phyloP scores from a whole-genome alignment of 2,329 filamentous ascomycete species.

The Curvularia lunata region DNA sequence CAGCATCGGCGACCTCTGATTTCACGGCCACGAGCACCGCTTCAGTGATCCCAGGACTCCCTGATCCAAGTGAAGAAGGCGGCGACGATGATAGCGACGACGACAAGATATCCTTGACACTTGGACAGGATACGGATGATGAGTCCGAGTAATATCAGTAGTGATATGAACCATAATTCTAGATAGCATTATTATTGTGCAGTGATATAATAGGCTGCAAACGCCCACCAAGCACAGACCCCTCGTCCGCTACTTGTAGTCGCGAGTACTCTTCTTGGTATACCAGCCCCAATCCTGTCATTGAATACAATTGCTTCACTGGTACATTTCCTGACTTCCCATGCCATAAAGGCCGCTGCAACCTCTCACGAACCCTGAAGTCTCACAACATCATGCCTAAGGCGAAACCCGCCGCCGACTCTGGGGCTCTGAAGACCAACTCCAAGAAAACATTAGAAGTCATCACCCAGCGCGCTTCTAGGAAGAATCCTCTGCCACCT shows the following conservation, averaged over 20 bases:
- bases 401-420: background rate
- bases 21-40: constrained; percentile 26
- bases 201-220: constrained; percentile 15
- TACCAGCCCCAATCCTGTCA: background rate
- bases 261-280: background rate
- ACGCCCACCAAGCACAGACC: constrained; percentile 14
- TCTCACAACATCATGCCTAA: background rate
- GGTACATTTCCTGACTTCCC: background rate
- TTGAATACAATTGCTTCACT: background rate
- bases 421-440: background rate
- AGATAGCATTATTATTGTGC: background rate
- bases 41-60: constrained; percentile 23
- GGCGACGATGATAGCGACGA: constrained; percentile 35
- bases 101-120: constrained; percentile 37
- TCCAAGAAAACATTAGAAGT: background rate
- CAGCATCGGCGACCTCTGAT: constrained; percentile 23
- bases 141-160: constrained; percentile 36
- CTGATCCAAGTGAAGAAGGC: constrained; percentile 22
- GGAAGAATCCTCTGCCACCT: background rate
- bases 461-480: background rate
- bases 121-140: constrained; percentile 47
- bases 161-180: background rate
- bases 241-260: background rate
- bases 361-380: background rate
- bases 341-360: background rate